A percentile compares a stretch with the other conserved stretches of the same genome.
phyloP scores from a whole-genome alignment of 352 stramenopile genomes.

The Pythium vanterpoolii region DNA sequence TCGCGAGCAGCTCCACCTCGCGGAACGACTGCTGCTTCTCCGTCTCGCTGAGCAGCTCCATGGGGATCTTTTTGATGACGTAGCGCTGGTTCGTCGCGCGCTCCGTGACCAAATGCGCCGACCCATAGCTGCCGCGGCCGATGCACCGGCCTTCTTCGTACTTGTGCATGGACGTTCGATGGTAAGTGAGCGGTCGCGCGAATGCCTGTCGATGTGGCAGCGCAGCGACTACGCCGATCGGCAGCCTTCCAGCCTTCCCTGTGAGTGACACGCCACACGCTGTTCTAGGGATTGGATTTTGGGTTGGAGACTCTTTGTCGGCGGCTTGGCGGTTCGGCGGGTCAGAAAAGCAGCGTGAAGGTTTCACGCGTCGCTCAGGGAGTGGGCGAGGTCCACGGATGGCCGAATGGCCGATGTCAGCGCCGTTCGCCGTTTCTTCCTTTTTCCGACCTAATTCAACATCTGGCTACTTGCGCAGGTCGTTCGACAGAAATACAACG shows the following conservation, averaged over 20 bases:
- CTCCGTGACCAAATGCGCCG: constrained; percentile 60
- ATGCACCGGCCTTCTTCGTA: constrained; percentile 80
- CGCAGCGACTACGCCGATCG: not conserved
- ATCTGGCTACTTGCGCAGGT: constrained; percentile 1
- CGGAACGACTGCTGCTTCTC: constrained; percentile 76
- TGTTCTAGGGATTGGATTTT: not conserved
- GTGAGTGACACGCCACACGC: no score
- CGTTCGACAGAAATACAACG: constrained; percentile 8
- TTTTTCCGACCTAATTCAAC: constrained; percentile 22
- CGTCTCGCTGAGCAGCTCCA: constrained; percentile 72
- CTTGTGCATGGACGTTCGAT: constrained; percentile 49
- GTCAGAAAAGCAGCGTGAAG: no score
- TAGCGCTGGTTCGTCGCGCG: constrained; percentile 38
- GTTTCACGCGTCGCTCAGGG: constrained; percentile 9
- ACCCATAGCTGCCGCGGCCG: constrained; percentile 73
- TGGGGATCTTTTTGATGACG: constrained; percentile 87
- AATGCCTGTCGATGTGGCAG: no score
- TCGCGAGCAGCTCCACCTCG: constrained; percentile 89
- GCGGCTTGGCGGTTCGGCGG: no score
- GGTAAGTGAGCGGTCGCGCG: not conserved
- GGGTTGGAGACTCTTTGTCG: no score
- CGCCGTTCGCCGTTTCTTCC: constrained; percentile 17
- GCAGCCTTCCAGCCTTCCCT: no score
- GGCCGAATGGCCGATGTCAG: constrained; percentile 8
- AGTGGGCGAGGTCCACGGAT: constrained; percentile 6